Conservation (phyloP, 1,139 yeast species). For the Candida frijolesensis region DNA sequence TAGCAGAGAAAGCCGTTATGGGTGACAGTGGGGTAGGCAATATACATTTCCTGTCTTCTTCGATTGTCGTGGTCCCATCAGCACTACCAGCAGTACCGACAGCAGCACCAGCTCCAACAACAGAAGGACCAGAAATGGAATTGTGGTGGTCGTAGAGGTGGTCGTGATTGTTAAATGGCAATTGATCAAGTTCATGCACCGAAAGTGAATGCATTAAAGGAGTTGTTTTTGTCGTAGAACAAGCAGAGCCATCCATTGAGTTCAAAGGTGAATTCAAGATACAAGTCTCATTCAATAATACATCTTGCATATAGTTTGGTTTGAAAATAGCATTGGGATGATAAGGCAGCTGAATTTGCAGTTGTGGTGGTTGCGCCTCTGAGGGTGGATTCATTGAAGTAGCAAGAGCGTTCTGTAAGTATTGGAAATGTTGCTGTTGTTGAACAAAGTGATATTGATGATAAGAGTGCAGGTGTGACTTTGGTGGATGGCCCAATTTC, state of each 20-base stretch:
- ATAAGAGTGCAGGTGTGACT: constrained; percentile 1
- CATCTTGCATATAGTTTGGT: constrained; percentile 7
- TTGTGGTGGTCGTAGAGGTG: neutral
- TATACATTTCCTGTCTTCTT: neutral
- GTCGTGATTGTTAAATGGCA: neutral
- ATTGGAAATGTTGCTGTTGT: constrained; percentile 8
- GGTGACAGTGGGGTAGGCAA: constrained; percentile 6
- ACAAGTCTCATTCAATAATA: constrained; percentile 7
- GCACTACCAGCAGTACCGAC: neutral
- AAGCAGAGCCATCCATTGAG: constrained; percentile 5
- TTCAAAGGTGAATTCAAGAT: constrained; percentile 3
- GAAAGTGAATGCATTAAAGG: constrained; percentile 3
- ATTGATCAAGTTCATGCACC: neutral
- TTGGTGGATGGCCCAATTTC: neutral
- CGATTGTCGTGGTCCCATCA: neutral
- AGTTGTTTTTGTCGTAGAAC: constrained; percentile 5
- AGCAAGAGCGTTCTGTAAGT: constrained; percentile 9
- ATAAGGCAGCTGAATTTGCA: neutral
- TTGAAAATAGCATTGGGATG: constrained; percentile 6
- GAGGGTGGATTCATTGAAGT: constrained; percentile 1
- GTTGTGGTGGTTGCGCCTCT: neutral
- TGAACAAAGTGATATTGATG: constrained; percentile 5
- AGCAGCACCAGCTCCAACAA: neutral
- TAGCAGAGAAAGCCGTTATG: neutral
- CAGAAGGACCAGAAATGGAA: neutral